phyloP scores from a whole-genome alignment of 2,329 filamentous ascomycete genomes.

The Colletotrichum falcatum region DNA sequence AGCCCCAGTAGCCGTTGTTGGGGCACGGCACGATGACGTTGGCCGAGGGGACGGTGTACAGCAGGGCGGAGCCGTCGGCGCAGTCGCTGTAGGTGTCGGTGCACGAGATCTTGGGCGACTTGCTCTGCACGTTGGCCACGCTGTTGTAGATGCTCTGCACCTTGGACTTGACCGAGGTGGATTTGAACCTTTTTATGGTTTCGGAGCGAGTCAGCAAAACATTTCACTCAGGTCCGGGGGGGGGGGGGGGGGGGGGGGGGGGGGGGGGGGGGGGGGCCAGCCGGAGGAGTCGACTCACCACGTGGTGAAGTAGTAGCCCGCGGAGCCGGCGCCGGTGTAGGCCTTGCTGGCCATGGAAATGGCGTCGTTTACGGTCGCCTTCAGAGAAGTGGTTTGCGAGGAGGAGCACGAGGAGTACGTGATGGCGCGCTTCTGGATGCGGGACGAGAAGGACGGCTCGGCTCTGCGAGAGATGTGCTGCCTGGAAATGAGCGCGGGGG shows the following conservation, averaged over 20 bases:
- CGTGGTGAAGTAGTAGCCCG: constrained; percentile 31
- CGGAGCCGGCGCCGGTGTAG: constrained; percentile 26
- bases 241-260: no score
- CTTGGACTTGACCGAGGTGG: constrained; percentile 31
- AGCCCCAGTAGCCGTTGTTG: constrained; percentile 40
- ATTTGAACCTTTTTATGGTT: constrained; percentile 39
- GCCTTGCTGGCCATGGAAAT: constrained; percentile 37
- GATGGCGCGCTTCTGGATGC: constrained; percentile 36
- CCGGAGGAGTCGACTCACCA: constrained; percentile 11
- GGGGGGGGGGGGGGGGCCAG: no score
- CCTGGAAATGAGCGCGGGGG: background rate
- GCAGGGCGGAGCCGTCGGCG: constrained; percentile 33
- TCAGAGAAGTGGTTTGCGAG: constrained; percentile 22
- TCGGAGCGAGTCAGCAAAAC: background rate
- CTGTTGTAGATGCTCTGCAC: constrained; percentile 34
- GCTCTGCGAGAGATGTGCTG: constrained; percentile 30
- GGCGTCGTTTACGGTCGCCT: constrained; percentile 28
- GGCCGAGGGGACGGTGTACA: constrained; percentile 36
- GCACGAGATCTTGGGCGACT: constrained; percentile 37
- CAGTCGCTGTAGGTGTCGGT: constrained; percentile 34
- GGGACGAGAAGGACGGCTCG: constrained; percentile 19
- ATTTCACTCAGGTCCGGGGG: no score
- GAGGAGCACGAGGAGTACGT: constrained; percentile 37
- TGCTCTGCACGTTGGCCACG: constrained; percentile 35
- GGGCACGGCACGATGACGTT: constrained; percentile 39